phyloP scores from a whole-genome alignment of 2,329 filamentous ascomycete genomes.

The Xylariaceae sp. region DNA sequence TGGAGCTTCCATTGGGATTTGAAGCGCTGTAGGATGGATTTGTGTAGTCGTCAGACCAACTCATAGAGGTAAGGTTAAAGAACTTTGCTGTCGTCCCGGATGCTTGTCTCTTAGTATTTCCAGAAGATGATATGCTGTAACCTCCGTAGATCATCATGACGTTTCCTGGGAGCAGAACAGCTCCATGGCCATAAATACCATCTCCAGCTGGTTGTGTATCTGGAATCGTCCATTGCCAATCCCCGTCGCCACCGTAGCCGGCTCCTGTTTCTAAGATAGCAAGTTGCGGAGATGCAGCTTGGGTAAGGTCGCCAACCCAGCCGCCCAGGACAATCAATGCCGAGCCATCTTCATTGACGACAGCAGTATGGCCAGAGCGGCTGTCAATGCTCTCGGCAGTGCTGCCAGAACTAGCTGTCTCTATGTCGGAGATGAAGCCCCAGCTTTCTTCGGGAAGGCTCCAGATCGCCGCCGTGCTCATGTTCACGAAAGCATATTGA shows the following conservation, averaged over 20 bases:
- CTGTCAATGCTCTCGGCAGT: conserved; percentile 57
- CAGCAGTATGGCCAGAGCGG: conserved; percentile 82
- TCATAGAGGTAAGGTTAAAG: conserved; percentile 54
- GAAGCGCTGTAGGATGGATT: conserved; percentile 33
- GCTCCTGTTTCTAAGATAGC: conserved; percentile 71
- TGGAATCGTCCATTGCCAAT: conserved; percentile 70
- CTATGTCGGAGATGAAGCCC: conserved; percentile 61
- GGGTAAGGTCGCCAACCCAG: conserved; percentile 80
- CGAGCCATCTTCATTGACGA: conserved; percentile 73
- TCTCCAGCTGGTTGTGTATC: conserved; percentile 38
- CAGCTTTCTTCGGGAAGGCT: conserved; percentile 81
- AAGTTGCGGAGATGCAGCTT: conserved; percentile 76
- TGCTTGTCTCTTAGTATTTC: conserved; percentile 30
- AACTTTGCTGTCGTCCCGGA: conserved; percentile 35
- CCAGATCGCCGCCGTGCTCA: conserved; percentile 85
- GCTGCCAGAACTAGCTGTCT: conserved; percentile 45
- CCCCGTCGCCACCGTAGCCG: conserved; percentile 65
- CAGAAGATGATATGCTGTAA: conserved; percentile 42
- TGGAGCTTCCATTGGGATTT: conserved; percentile 5
- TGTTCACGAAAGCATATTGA: conserved; percentile 80
- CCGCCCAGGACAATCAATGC: conserved; percentile 80
- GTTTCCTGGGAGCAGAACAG: conserved; percentile 60
- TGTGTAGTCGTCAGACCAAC: conserved; percentile 47
- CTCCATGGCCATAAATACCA: conserved; percentile 60
- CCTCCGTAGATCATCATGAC: conserved; percentile 66